Evolutionary conservation across 768 basidiomycete genomes (phyloP).

Genomic region (Suillus decipiens): DNA sequence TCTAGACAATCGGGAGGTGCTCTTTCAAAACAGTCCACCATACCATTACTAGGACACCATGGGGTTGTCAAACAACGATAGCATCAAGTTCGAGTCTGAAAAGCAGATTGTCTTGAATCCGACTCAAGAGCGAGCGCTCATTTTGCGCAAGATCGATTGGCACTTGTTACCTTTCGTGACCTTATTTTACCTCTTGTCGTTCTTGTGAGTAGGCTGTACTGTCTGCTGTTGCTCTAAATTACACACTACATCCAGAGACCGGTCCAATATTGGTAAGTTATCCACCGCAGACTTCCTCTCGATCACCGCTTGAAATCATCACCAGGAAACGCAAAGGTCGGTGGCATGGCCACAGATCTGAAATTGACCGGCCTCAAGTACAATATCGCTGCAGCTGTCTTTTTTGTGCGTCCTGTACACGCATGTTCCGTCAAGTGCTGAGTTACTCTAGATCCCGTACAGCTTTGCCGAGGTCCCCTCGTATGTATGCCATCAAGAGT

Average conservation of each 20-base stretch:
- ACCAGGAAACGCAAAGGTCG: constrained; percentile 44
- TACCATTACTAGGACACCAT: neutral
- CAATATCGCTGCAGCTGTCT: constrained; percentile 41
- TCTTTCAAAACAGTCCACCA: too few relatives aligned
- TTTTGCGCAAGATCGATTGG: constrained; percentile 44
- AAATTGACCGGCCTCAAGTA: constrained; percentile 36
- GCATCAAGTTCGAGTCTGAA: neutral
- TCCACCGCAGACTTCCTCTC: neutral
- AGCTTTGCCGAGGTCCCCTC: constrained; percentile 40
- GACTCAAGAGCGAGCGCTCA: constrained; percentile 24
- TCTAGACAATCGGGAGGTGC: neutral
- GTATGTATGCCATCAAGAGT: constrained; percentile 23
- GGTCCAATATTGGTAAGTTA: constrained; percentile 44
- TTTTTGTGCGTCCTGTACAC: constrained; percentile 30
- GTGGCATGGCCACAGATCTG: constrained; percentile 43
- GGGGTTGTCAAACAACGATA: neutral
- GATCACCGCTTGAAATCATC: neutral
- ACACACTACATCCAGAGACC: constrained; percentile 34
- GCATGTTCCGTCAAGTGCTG: neutral
- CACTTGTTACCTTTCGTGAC: constrained; percentile 47
- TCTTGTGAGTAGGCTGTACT: constrained; percentile 34
- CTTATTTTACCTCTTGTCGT: constrained; percentile 45
- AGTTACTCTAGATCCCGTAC: constrained; percentile 35
- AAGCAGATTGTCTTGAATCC: constrained; percentile 9
- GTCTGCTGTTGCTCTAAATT: neutral